A percentile compares a stretch with the other conserved stretches of the same genome.
Conservation (phyloP, 2,329 filamentous ascomycete species). For the Bertia moriformis region DNA sequence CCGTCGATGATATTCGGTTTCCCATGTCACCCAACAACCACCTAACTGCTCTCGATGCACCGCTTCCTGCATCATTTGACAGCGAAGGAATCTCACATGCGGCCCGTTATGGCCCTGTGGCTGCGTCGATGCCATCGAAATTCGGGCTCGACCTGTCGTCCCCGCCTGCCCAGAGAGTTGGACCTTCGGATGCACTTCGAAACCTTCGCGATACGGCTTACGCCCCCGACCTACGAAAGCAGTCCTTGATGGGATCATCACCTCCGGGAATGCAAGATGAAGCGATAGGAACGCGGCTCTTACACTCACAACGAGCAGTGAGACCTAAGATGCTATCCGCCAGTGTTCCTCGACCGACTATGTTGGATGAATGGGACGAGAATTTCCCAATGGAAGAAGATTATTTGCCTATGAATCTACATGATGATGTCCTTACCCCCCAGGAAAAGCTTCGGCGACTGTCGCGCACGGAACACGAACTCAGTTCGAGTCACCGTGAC, state of each 20-base stretch:
- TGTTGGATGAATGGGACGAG: slow-evolving; percentile 42
- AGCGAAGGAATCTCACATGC: slow-evolving; percentile 54
- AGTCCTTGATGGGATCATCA: slow-evolving; percentile 33
- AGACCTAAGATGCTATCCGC: slow-evolving; percentile 41
- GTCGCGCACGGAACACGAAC: slow-evolving; percentile 11
- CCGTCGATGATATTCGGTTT: slow-evolving; percentile 37
- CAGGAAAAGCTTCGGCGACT: slow-evolving; percentile 9
- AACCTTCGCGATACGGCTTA: slow-evolving; percentile 45
- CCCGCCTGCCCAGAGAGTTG: slow-evolving; percentile 29
- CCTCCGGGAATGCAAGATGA: slow-evolving; percentile 40
- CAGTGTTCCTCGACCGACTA: slow-evolving; percentile 36
- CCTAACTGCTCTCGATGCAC: slow-evolving; percentile 49
- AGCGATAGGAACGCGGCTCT: slow-evolving; percentile 33
- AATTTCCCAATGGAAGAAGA: slow-evolving; percentile 47
- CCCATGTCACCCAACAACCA: slow-evolving; percentile 41
- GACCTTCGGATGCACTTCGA: slow-evolving; percentile 34
- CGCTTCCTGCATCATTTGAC: slow-evolving; percentile 57
- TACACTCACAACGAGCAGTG: slow-evolving; percentile 42
- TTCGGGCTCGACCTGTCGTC: slow-evolving; percentile 49
- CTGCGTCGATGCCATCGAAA: slow-evolving; percentile 50
- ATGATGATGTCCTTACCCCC: slow-evolving; percentile 7
- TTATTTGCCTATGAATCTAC: slow-evolving; percentile 33
- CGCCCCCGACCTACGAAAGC: slow-evolving; percentile 31
- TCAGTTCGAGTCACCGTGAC: slow-evolving; percentile 7
- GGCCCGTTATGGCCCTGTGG: slow-evolving; percentile 49